Evolutionary conservation across 1,284 basidiomycete genomes (phyloP).

Genomic region (Erythrobasidium hasegawianum): DNA sequence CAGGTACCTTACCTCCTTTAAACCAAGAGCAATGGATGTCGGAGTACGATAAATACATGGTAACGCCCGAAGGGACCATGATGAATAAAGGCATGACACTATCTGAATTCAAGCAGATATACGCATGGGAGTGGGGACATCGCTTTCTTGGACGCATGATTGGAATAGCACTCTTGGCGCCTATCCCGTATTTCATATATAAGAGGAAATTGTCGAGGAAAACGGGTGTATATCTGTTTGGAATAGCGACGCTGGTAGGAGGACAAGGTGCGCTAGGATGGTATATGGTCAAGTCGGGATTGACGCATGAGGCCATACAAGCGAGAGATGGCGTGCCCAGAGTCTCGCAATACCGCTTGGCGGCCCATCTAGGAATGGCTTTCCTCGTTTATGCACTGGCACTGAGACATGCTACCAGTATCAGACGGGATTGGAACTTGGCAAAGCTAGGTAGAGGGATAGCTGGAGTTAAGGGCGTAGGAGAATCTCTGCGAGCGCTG

Average conservation of each 20-base stretch:
- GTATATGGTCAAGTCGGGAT: slow-evolving; percentile 99
- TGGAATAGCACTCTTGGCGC: slow-evolving; percentile 61
- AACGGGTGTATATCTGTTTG: slow-evolving; percentile 38
- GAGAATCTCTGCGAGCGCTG: slow-evolving; percentile 52
- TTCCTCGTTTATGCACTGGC: slow-evolving; percentile 87
- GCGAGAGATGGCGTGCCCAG: slow-evolving; percentile 72
- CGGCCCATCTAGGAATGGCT: slow-evolving; percentile 87
- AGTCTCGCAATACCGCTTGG: slow-evolving; percentile 93
- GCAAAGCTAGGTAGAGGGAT: slow-evolving; percentile 52
- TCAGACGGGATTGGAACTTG: slow-evolving; percentile 75
- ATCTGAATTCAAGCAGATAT: slow-evolving; percentile 92
- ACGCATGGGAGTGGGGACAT: slow-evolving; percentile 98
- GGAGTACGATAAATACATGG: slow-evolving; percentile 94
- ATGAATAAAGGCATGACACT: slow-evolving; percentile 81
- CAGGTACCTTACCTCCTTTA: slow-evolving; percentile 81
- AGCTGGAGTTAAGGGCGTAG: slow-evolving; percentile 39
- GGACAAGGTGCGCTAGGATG: slow-evolving; percentile 83
- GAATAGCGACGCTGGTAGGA: slow-evolving; percentile 46
- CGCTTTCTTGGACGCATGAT: slow-evolving; percentile 88
- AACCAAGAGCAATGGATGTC: slow-evolving; percentile 72
- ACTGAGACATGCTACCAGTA: slow-evolving; percentile 74
- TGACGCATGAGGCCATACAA: slow-evolving; percentile 77
- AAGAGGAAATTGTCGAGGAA: slow-evolving; percentile 55
- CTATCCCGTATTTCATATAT: slow-evolving; percentile 69
- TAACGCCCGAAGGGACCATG: slow-evolving; percentile 84